Evolutionary conservation across 257 asterid species (phyloP).

Genomic region (Coffea canephora): DNA sequence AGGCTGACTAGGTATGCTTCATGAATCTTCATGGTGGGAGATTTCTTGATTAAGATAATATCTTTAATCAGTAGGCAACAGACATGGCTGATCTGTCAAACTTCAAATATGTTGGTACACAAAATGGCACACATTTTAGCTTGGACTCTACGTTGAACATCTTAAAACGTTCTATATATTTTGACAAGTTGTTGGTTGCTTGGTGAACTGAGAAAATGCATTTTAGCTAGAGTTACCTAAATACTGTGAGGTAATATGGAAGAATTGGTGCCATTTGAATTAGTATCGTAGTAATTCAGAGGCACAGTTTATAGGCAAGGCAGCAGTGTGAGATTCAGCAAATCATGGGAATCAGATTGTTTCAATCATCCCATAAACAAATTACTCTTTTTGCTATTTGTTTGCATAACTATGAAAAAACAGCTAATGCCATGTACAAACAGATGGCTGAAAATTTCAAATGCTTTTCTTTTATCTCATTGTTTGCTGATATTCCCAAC

Average conservation of each 20-base stretch:
- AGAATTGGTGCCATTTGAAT: background rate
- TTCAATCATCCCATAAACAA: background rate
- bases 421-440: background rate
- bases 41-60: background rate
- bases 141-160: background rate
- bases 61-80: background rate
- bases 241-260: background rate
- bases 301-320: background rate
- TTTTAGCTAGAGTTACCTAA: background rate
- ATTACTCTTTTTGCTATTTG: background rate
- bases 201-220: background rate
- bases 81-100: background rate
- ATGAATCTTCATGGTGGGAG: background rate
- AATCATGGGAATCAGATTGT: background rate
- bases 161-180: background rate
- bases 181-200: background rate
- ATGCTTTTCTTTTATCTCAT: background rate
- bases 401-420: background rate
- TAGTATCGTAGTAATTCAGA: background rate
- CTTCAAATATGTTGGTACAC: background rate
- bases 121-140: background rate
- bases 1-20: background rate
- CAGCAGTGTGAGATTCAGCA: background rate
- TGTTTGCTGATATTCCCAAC: background rate
- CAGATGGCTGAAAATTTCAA: background rate